Base-by-base conservation (phyloP, 805 yeast genomes). In the Lachancea mirantina region DNA sequence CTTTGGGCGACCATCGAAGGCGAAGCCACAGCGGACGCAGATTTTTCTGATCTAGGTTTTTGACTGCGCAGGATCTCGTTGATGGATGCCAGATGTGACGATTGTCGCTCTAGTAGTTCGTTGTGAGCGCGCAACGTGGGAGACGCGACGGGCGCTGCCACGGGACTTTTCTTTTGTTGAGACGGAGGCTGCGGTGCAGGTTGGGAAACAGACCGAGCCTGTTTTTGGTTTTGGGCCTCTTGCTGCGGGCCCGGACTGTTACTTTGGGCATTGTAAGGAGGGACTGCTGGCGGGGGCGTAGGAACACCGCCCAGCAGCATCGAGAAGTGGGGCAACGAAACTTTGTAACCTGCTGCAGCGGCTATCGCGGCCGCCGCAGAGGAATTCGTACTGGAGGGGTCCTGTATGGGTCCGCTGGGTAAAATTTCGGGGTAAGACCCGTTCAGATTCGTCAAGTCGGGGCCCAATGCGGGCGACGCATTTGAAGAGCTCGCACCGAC, bases 81-180 rank as follows among this genome's bases (percentile, higher is more conserved):
- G 15, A 43, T 42, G 13, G 50, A 40, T 6, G 48, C 43, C 45
- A 46, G 29, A 15, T 46, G 50, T 15, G 36, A 32, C 7, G 42
- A 33, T 8, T 31, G 40, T 16, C 31, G 30, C 13, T 35, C 34
- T 16, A 30, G 18, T n/a, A 10, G 28, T 14, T 26, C 28, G 13
- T 16, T 19, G 7, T 9, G 19, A 5, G 28, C 19, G n/a, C 10
- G 19, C 7, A 20, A 15, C 10, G 28, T 26, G 10, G 10, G 28
- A 5, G 18, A 13, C 4, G 28, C 17, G 15, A 18, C 27, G 6
- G 34, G 23, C 24, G 34, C 28, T 14, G 18, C 15, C 8, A 19
- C 6, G 7, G 23, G 25, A 11, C 15, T 14, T 20, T 19, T 19
- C n/a, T 14, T 11, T 4, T 24, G 18, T 14, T 25, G 28, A n/a